Percentiles rank a stretch among this genome's conserved stretches.
Evolutionary conservation across 1,139 yeast genomes (phyloP).

Genomic region (Debaryomyces nepalensis): DNA sequence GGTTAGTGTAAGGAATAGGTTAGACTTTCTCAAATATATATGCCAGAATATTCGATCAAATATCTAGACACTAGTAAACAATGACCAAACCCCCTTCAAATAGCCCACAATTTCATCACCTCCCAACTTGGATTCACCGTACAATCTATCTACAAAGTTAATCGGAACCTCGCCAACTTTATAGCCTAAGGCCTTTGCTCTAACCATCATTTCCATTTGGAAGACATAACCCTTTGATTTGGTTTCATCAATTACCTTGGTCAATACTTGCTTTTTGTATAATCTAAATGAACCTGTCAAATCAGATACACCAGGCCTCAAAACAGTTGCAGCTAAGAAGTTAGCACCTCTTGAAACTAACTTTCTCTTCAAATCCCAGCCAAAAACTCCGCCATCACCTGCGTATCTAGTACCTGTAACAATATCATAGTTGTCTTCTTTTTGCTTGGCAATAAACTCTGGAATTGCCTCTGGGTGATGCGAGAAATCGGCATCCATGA

Average conservation of each 20-base stretch:
- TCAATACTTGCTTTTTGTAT: constrained; percentile 71
- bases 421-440: constrained; percentile 67
- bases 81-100: constrained; percentile 72
- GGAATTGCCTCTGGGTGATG: constrained; percentile 86
- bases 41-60: neutral
- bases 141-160: constrained; percentile 77
- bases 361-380: constrained; percentile 85
- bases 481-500: constrained; percentile 87
- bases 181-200: constrained; percentile 74
- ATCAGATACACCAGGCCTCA: constrained; percentile 77
- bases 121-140: constrained; percentile 81
- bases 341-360: constrained; percentile 83
- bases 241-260: constrained; percentile 69
- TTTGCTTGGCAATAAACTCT: constrained; percentile 70
- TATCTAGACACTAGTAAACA: constrained; percentile 62
- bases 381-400: constrained; percentile 82
- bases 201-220: constrained; percentile 91
- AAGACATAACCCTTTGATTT: constrained; percentile 82
- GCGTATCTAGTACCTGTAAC: constrained; percentile 88
- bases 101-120: constrained; percentile 83
- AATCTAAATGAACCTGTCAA: constrained; percentile 81
- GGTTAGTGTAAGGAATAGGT: neutral
- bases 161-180: constrained; percentile 82
- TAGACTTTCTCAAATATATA: neutral
- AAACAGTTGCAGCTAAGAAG: constrained; percentile 71